phyloP scores from a whole-genome alignment of 768 basidiomycete species.

The Amanita pseudoporphyria region DNA sequence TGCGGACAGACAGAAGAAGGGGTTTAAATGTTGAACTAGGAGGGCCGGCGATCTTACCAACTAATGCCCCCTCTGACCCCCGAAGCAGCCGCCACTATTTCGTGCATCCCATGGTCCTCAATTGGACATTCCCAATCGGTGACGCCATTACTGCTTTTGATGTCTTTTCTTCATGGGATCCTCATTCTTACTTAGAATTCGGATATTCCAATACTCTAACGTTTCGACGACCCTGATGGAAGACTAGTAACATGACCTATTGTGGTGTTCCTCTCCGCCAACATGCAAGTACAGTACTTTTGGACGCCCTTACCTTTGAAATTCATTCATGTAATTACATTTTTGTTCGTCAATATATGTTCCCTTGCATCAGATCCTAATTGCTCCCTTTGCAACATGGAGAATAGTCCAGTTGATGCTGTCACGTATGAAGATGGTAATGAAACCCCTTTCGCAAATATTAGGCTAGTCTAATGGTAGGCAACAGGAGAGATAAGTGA shows the following conservation, averaged over 20 bases:
- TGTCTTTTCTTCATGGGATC: not conserved
- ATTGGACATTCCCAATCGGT: conserved; percentile 69
- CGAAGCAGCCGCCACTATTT: conserved; percentile 7
- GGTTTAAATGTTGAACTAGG: conserved; percentile 28
- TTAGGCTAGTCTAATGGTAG: too few species aligned
- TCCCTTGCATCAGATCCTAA: not conserved
- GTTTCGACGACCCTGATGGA: not conserved
- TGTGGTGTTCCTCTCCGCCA: not conserved
- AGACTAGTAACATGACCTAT: not conserved
- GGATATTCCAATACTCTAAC: not conserved
- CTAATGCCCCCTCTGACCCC: conserved; percentile 29
- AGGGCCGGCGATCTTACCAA: conserved; percentile 21
- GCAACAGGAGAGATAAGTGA: not conserved
- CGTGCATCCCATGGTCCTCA: conserved; percentile 45
- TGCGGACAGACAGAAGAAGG: conserved; percentile 34
- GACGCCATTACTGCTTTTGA: conserved; percentile 13
- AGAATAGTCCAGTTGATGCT: not conserved
- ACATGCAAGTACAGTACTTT: not conserved
- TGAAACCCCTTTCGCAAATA: too few species aligned
- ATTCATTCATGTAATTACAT: too few species aligned
- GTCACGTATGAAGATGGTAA: too few species aligned
- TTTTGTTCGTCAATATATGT: not conserved
- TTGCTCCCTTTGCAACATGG: not conserved
- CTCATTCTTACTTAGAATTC: conserved; percentile 3
- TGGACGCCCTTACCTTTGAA: too few species aligned